Base-by-base conservation (phyloP, 768 basidiomycete species). In the Leccinellum rugosiceps region DNA sequence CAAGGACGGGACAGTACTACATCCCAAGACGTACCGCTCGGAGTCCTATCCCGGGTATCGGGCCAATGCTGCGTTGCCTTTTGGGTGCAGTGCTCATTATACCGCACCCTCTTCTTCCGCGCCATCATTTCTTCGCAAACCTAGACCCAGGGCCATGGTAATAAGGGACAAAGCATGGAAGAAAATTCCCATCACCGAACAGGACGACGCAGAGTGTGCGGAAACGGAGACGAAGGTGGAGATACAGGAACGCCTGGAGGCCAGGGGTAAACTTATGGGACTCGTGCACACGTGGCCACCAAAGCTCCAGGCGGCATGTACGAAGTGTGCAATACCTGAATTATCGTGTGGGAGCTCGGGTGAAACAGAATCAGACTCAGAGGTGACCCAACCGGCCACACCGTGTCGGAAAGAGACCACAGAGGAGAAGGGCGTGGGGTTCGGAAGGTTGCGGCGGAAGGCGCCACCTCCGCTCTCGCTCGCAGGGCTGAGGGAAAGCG, bases 251-350 rank as follows among this genome's bases (percentile, higher is more conserved):
- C 15, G 4, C 6, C 44, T 43, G 1, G 58, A 56, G n/a, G 57
- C 49, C 19, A 56, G 46, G 55, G 17, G 26, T 4, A 49, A 26
- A 38, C 0, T 35, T 10, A 6, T 59, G 35, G 59, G 63, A 2
- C 17, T 52, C 4, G 70, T 66, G 28, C 53, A 58, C 35, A 43
- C 54, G 21, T 72, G 70, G 70, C 70, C 72, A 11, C 72, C 72
- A 4, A 38, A 45, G 46, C 55, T 50, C 0, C 17, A 2, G 19
- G 19, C 1, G 17, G 15, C 47, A 19, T 68, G 58, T 34, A 6
- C 5, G 9, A 43, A 43, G 21, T 66, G 67, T 6, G 57, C 41
- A 21, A 17, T 52, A 13, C 65, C 63, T 1, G 51, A 23, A 38
- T 31, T 57, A 31, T 52, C 67, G 2, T 48, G 55, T 47, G 56